Conservation (phyloP, 108 stramenopile species). For the Craspedostauros australis region DNA sequence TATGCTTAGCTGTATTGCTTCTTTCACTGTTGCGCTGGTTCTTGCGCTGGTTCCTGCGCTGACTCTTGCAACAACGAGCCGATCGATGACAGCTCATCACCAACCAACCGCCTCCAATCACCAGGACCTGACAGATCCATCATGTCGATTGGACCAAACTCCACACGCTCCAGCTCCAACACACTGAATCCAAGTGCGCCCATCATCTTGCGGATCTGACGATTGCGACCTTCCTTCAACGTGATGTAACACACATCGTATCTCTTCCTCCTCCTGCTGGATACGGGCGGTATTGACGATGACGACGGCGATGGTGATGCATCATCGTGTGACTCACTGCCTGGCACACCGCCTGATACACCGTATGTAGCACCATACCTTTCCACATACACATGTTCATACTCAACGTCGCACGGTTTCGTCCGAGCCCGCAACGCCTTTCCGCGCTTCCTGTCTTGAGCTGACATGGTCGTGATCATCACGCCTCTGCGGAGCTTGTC, state of each 20-base stretch:
- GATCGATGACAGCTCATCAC: slow-evolving; percentile 37
- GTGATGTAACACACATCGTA: too few relatives aligned
- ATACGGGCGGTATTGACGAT: too few relatives aligned
- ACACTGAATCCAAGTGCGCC: slow-evolving; percentile 53
- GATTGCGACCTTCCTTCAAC: slow-evolving; percentile 71
- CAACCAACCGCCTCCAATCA: slow-evolving; percentile 48
- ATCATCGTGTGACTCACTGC: too few relatives aligned
- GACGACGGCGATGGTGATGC: too few relatives aligned
- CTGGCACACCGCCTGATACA: too few relatives aligned
- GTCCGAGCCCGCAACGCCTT: slow-evolving; percentile 61
- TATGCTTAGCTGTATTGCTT: too few relatives aligned
- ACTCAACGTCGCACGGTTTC: slow-evolving; percentile 34
- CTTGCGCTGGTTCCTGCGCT: too few relatives aligned
- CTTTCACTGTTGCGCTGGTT: too few relatives aligned
- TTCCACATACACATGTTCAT: slow-evolving; percentile 8
- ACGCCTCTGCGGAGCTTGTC: slow-evolving; percentile 40
- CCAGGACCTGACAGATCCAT: slow-evolving; percentile 36
- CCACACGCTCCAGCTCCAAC: slow-evolving; percentile 44
- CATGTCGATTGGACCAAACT: slow-evolving; percentile 37
- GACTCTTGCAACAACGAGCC: background rate
- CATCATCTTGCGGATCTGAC: slow-evolving; percentile 85
- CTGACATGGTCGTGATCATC: slow-evolving; percentile 52
- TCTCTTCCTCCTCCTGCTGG: too few relatives aligned
- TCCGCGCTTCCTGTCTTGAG: slow-evolving; percentile 36
- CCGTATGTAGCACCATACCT: too few relatives aligned